Evolutionary conservation across 2,329 filamentous ascomycete genomes (phyloP).

Genomic region (Fusarium chuoi): DNA sequence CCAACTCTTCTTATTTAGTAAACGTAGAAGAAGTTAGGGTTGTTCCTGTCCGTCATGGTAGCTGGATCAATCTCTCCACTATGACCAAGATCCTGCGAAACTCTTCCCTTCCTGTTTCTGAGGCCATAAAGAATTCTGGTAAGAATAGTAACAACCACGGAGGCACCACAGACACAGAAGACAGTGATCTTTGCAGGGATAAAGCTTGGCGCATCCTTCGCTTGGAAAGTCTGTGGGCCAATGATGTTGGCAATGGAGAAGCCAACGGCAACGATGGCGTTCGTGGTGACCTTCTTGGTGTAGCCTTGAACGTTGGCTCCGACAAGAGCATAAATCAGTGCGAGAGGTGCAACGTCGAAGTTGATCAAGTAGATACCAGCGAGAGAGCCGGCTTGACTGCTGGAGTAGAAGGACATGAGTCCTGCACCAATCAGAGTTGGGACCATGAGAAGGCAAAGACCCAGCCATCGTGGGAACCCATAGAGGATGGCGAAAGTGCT

Average conservation of each 20-base stretch:
- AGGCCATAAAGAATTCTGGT: background rate
- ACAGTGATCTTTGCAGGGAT: slow-evolving; percentile 4
- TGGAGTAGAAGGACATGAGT: slow-evolving; percentile 5
- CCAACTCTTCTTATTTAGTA: background rate
- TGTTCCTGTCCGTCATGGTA: slow-evolving; percentile 8
- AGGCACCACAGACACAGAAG: background rate
- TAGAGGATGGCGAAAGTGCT: slow-evolving; percentile 8
- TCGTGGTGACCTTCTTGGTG: slow-evolving; percentile 9
- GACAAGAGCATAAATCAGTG: background rate
- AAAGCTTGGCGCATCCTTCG: background rate
- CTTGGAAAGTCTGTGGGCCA: background rate
- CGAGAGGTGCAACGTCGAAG: slow-evolving; percentile 4
- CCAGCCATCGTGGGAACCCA: background rate
- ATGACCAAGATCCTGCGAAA: background rate
- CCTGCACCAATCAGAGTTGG: slow-evolving; percentile 1
- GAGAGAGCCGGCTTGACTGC: background rate
- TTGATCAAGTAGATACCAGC: slow-evolving; percentile 9
- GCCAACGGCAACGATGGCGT: slow-evolving; percentile 2
- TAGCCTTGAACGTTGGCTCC: slow-evolving; percentile 11
- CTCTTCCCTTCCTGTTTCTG: background rate
- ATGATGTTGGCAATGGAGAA: slow-evolving; percentile 17
- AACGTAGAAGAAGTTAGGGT: slow-evolving; percentile 5
- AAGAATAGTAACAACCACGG: background rate
- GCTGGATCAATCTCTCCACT: background rate
- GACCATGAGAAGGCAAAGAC: slow-evolving; percentile 10